Evolutionary conservation across 1,139 yeast species (phyloP).

Genomic region (Hansenula lynferdii): DNA sequence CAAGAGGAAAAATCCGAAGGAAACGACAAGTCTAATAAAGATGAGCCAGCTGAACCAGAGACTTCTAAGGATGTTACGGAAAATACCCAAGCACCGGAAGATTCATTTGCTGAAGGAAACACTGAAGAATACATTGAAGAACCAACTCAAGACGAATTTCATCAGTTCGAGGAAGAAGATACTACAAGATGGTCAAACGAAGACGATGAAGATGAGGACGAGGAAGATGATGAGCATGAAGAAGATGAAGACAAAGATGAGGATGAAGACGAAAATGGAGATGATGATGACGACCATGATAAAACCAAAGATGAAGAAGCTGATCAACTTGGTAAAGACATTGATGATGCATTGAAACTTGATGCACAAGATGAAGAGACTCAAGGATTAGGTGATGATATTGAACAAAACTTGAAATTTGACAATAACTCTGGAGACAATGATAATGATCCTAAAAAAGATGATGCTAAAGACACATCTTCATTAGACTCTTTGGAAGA

Average conservation of each 20-base stretch:
- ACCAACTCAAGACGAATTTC: background rate
- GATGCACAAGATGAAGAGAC: constrained; percentile 4
- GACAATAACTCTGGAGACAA: too few species aligned
- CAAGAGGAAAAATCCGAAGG: too few species aligned
- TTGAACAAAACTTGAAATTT: constrained; percentile 4
- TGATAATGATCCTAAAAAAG: constrained; percentile 2
- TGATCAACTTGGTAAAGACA: constrained; percentile 9
- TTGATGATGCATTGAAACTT: constrained; percentile 5
- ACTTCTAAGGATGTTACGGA: too few species aligned
- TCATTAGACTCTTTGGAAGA: constrained; percentile 7
- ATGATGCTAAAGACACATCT: constrained; percentile 1
- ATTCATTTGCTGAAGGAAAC: background rate
- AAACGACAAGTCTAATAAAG: background rate
- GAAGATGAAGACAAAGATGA: constrained; percentile 2
- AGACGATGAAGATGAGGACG: too few species aligned
- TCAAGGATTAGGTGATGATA: constrained; percentile 5
- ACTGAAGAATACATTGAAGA: too few species aligned
- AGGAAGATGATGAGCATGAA: constrained; percentile 1
- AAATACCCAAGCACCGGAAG: background rate
- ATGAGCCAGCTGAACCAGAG: too few species aligned
- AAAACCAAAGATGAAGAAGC: background rate
- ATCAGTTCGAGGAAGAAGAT: too few species aligned
- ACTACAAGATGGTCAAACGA: too few species aligned
- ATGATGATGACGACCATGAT: too few species aligned
- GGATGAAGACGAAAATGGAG: background rate